Base-by-base conservation (phyloP, 345 rosid species). In the Streptanthus diversifolius region DNA sequence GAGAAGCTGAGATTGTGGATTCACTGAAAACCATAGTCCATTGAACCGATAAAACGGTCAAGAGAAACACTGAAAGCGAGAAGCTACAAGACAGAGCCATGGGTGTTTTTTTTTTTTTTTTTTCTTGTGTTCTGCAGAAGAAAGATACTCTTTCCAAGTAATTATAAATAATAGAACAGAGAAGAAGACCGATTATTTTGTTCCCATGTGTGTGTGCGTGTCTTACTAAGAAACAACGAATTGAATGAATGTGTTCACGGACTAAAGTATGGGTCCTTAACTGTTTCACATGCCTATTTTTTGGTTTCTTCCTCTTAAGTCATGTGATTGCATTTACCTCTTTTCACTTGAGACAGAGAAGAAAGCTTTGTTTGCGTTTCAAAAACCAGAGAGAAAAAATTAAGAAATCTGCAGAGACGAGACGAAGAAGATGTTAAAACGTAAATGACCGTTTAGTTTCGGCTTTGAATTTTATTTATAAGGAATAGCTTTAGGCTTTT, bases 1-100 rank as follows among this genome's bases (percentile, higher is more conserved):
- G 90, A 70, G 90, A 84, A 72, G 92, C 86, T 45, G 80, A 60
- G 64, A 82, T 77, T 11, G 83, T 72, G 27, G 84, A 81, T 51
- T 84, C 85, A 21, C 68, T 48, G 32, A 1, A 65, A 13, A 71
- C 74, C 37, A 4, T 14, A 43, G 49, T 73, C 79, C 77, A 73
- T 48, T 57, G 58, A 25, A 61, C 47, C 6, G 76, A 70, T 68
- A 73, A 3, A 43, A 77, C 10, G 63, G 79, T 30, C 71, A 83
- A 7, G 24, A 74, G 58, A 65, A 55, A 72, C 60, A 62, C 45
- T 5, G 78, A 35, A 48, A 73, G 29, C 22, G 80, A 67, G 75
- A 80, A 71, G 69, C 12, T 62, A 60, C 22, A 72, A 25, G 49
- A 45, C 56, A 69, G 54, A 68, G 83, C 87, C 90, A 86, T 86